Conservation (phyloP, 1,284 basidiomycete genomes). For the Irpex lacteus region DNA sequence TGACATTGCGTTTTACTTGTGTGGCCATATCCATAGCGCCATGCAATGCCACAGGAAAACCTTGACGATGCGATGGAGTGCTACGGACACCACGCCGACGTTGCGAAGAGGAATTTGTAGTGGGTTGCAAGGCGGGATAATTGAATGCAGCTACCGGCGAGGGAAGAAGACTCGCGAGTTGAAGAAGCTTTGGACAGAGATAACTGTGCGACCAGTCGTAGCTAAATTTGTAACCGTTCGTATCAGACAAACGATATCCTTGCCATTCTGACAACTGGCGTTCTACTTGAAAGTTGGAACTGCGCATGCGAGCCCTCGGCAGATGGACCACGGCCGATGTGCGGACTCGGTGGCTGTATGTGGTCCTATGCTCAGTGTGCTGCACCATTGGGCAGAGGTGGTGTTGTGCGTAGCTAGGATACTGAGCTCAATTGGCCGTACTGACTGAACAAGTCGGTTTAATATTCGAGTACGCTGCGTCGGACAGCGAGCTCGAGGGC, state of each 20-base stretch:
- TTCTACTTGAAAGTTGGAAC: background rate
- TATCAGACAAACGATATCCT: background rate
- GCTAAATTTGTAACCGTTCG: background rate
- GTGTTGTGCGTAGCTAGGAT: background rate
- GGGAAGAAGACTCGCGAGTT: background rate
- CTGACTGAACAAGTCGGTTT: background rate
- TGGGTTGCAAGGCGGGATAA: background rate
- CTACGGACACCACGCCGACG: background rate
- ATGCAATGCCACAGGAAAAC: constrained; percentile 5
- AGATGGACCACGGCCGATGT: background rate
- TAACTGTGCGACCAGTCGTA: background rate
- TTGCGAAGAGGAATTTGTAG: background rate
- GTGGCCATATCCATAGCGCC: background rate
- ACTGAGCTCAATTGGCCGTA: background rate
- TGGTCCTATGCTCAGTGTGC: background rate
- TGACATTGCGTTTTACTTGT: background rate
- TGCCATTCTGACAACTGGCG: background rate
- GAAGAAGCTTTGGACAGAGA: background rate
- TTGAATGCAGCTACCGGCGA: background rate
- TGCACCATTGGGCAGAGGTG: background rate
- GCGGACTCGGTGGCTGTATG: background rate
- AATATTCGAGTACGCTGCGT: background rate
- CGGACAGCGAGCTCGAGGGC: background rate
- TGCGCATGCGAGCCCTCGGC: background rate
- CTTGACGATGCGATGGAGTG: background rate